A percentile compares a stretch with the other conserved stretches of the same genome.
Conservation (phyloP, 1,284 basidiomycete species). For the Agaricales sp. region DNA sequence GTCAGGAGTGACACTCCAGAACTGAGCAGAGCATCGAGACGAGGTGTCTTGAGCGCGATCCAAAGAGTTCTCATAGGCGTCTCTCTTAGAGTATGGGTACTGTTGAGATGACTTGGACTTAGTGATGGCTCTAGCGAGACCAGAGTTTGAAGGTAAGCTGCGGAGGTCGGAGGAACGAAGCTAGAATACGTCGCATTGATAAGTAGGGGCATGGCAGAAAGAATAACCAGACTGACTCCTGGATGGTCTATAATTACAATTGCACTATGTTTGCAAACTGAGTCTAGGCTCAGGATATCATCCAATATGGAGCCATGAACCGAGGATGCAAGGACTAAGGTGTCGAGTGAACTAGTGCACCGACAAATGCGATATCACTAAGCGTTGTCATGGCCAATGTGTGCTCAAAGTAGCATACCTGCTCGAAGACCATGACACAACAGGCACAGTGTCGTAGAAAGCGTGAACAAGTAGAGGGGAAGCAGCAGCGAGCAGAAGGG, state of each 20-base stretch:
- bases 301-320: slow-evolving; percentile 29
- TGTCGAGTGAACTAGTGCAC: slow-evolving; percentile 25
- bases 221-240: slow-evolving; percentile 35
- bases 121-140: slow-evolving; percentile 33
- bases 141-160: slow-evolving; percentile 38
- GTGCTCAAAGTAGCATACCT: slow-evolving; percentile 28
- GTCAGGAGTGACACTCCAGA: slow-evolving; percentile 28
- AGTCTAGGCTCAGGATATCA: slow-evolving; percentile 31
- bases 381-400: slow-evolving; percentile 16
- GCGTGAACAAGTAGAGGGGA: slow-evolving; percentile 28
- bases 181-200: slow-evolving; percentile 23
- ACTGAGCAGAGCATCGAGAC: slow-evolving; percentile 39
- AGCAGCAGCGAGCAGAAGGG: not conserved
- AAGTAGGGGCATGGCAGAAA: not conserved
- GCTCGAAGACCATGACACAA: slow-evolving; percentile 63
- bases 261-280: slow-evolving; percentile 52
- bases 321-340: slow-evolving; percentile 17
- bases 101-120: slow-evolving; percentile 45
- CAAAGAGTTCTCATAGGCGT: slow-evolving; percentile 18
- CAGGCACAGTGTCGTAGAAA: slow-evolving; percentile 48
- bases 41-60: slow-evolving; percentile 33
- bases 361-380: no score
- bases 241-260: slow-evolving; percentile 58
- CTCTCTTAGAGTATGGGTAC: slow-evolving; percentile 41
- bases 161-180: slow-evolving; percentile 64